phyloP scores from a whole-genome alignment of 2,329 filamentous ascomycete species.

The Clonostachys byssicola region DNA sequence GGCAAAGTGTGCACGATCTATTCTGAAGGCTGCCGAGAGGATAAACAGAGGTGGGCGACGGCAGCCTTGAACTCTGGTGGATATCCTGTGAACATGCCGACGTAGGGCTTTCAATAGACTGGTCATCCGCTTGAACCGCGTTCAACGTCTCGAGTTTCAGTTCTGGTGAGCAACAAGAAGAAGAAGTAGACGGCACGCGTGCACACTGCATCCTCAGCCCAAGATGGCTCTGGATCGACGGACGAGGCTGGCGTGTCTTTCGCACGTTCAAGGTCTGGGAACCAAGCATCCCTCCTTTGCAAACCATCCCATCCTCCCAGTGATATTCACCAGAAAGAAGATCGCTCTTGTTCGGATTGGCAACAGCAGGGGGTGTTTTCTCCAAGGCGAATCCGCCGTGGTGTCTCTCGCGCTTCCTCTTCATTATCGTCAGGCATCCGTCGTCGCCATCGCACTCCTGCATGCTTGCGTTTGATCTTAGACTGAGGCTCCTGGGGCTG shows the following conservation, averaged over 20 bases:
- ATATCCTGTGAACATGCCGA: too few species aligned
- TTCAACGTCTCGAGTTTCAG: too few species aligned
- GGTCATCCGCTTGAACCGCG: too few species aligned
- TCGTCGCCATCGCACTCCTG: conserved; percentile 9
- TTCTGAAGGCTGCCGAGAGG: neutral
- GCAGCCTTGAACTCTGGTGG: too few species aligned
- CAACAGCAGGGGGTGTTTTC: neutral
- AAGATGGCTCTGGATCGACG: neutral
- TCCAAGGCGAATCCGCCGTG: neutral
- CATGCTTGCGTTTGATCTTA: conserved; percentile 15
- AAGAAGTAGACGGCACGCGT: too few species aligned
- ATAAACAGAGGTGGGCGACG: too few species aligned
- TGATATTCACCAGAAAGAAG: neutral
- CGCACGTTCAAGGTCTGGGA: conserved; percentile 1
- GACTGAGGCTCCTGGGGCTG: conserved; percentile 9
- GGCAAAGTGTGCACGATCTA: conserved; percentile 5
- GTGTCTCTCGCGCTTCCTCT: conserved; percentile 17
- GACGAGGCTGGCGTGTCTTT: conserved; percentile 1
- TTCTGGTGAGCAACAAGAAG: too few species aligned
- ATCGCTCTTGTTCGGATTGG: neutral
- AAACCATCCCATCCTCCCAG: neutral
- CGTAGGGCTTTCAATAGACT: too few species aligned
- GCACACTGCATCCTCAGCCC: too few species aligned
- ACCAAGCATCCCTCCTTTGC: neutral
- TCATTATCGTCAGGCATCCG: conserved; percentile 24